Base-by-base conservation (phyloP, 768 basidiomycete species). In the Xerocomellus chrysenteron region DNA sequence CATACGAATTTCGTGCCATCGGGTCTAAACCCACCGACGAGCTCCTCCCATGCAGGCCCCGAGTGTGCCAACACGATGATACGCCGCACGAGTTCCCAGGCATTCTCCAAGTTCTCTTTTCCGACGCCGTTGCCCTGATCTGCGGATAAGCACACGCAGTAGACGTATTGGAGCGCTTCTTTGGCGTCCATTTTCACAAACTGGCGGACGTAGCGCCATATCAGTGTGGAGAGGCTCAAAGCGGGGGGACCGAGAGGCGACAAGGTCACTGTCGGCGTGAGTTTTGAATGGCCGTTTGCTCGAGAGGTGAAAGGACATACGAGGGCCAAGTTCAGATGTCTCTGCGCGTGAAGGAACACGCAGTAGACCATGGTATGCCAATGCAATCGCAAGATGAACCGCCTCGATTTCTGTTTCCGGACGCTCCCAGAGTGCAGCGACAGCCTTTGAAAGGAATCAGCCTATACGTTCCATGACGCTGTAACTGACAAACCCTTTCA, bases 161-260 rank as follows among this genome's bases (percentile, higher is more conserved):
- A 94, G 24, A 95, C 89, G 62, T 98, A 98, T 73, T 99, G 94
- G 49, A 99, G 74, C 0, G 95, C 96, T 65, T 95, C 92, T 65
- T 90, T 88, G 0, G 95, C 90, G 63, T 97, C 96, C 81, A 92
- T 84, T 74, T 88, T 91, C 28, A 90, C 90, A 68, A 98, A 97
- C 57, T 88, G 90, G 36, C 93, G 85, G 43, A 97, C 85, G 68
- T 99, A 98, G 16, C 94, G 89, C 84, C 94, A 94, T 56, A 94
- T 83, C 21, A 98, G 71, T 4, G 92, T 90, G 1, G 93, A 82
- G 21, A 98, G 77, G 68, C 89, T 90, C 45, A 95, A 75, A 0
- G 88, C 85, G 2, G 90, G 88, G 13, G 84, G 85, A 19, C 77
- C 73, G n/a, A 74, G 76, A n/a, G 87, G 82, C 0, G 88, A 82